Base-by-base conservation (phyloP, 805 yeast species). In the Pichia heedii region DNA sequence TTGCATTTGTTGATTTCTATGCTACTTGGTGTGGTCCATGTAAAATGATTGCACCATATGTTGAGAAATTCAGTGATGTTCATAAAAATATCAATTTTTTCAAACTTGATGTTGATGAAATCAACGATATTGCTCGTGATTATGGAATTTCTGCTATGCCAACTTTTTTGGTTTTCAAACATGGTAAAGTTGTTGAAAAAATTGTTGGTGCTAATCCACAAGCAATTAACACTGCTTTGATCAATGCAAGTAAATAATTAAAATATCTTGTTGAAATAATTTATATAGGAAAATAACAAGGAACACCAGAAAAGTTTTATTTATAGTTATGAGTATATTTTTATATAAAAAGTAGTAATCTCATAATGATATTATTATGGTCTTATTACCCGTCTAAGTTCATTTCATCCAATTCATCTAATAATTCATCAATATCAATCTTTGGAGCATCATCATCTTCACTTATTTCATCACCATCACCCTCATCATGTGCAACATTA, bases 381-480 rank as follows among this genome's bases (percentile, higher is more conserved):
- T 13, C 15, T 20, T 22, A n/a, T 42, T 55, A 57, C 51, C 76
- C 86, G 34, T 81, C 88, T 61, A 89, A 70, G 24, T 85, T 85
- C 95, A 89, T 82, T 46, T 84, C 96, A 54, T 88, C 97, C 56
- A 93, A 71, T 61, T 93, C 98, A 55, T 93, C 97, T 66, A 93
- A 72, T 54, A 93, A 73, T 67, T 93, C 97, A 58, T 89, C 96
- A 45, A 93, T 78, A 48, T 81, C 87, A 54, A 93, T 84, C 52
- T 76, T 82, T 39, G 97, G 97, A 29, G 87, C 93, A 55, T 83
- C 93, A 41, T 77, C 88, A 44, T 82, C 93, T 22, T 76, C 52
- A 7, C 24, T 85, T 10, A 63, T 68, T 32, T 61, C 70, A 26
- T 65, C 77, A 22, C 58, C 65, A 11, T 57, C 66, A 29, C 22